phyloP scores from a whole-genome alignment of 1,284 basidiomycete species.

The Filobasidium uniguttulatum region DNA sequence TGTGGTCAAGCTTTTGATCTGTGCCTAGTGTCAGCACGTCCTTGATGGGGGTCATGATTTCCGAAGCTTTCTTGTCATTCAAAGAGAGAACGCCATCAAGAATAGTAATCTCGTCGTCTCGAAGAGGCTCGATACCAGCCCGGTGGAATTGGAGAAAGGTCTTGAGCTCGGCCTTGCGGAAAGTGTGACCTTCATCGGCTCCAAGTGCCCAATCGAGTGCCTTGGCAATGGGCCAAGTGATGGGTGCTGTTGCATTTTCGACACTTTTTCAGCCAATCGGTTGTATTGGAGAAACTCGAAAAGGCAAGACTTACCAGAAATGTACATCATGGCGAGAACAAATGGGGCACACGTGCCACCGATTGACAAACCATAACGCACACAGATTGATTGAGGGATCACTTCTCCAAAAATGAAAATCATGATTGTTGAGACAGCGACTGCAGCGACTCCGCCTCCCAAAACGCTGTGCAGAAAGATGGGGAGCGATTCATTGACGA shows the following conservation, averaged over 20 bases:
- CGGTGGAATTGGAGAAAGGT: slow-evolving; percentile 82
- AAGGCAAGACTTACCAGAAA: slow-evolving; percentile 43
- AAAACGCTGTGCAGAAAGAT: slow-evolving; percentile 78
- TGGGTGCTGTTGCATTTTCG: slow-evolving; percentile 45
- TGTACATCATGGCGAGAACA: slow-evolving; percentile 55
- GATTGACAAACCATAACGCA: slow-evolving; percentile 77
- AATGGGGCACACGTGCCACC: slow-evolving; percentile 79
- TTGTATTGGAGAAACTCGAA: background rate
- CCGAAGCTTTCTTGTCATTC: slow-evolving; percentile 65
- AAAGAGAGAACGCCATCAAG: slow-evolving; percentile 76
- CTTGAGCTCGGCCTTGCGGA: slow-evolving; percentile 84
- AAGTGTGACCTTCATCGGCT: slow-evolving; percentile 47
- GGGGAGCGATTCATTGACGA: slow-evolving; percentile 79
- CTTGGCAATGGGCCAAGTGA: slow-evolving; percentile 80
- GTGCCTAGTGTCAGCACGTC: slow-evolving; percentile 40
- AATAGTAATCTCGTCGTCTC: slow-evolving; percentile 74
- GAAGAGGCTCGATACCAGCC: slow-evolving; percentile 68
- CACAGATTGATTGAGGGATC: slow-evolving; percentile 70
- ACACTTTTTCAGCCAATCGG: background rate
- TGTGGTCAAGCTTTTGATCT: slow-evolving; percentile 67
- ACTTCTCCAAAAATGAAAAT: slow-evolving; percentile 54
- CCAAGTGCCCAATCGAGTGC: slow-evolving; percentile 69
- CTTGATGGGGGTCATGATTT: slow-evolving; percentile 76
- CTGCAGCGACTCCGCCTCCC: slow-evolving; percentile 67
- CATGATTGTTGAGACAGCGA: slow-evolving; percentile 58